Base-by-base conservation (phyloP, 176 grass and related monocot genomes). In the Stipa capillata region DNA sequence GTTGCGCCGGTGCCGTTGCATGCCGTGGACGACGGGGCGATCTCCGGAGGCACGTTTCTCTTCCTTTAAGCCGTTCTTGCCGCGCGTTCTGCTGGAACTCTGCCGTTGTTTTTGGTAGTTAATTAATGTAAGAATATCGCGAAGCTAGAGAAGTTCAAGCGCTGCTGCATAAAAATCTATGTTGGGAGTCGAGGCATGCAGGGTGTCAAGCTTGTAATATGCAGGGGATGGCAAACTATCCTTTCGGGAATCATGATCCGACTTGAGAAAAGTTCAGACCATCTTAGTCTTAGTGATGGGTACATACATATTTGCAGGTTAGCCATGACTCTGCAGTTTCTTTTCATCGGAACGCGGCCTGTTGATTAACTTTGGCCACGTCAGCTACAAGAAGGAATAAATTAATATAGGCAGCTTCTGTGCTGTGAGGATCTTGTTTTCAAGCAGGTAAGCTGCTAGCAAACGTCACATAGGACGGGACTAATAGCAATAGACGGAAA, bases 51-150 rank as follows among this genome's bases (percentile, higher is more conserved):
- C 67, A 36, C 7, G 5, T 45, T 41, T 34, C 24, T 32, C 72
- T 27, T 20, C 23, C 53, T 14, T 31, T 4, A 14, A n/a, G 68
- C 73, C 53, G 73, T 6, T n/a, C 23, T 40, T 61, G 64, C 74
- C 53, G 53, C 34, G 28, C 51, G 62, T 78, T 23, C 65, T 61
- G 83, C 83, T 68, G 83, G 83, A 72, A 62, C 79, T 61, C 52
- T 78, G 73, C 73, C 64, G 64, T 71, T 78, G 39, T 55, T 49
- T 77, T 18, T 20, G 50, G 47, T 17, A 31, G 48, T 57, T 20
- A 37, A 31, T 40, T 44, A 25, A 13, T 55, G 12, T 74, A 17
- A 72, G 3, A 23, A 18, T 27, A n/a, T 11, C 51, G 15, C 11
- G 37, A 21, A 15, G 21, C 34, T 36, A 7, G 37, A 23, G 35